Base-by-base conservation (phyloP, 2,329 filamentous ascomycete genomes). In the Colletotrichum sp. region DNA sequence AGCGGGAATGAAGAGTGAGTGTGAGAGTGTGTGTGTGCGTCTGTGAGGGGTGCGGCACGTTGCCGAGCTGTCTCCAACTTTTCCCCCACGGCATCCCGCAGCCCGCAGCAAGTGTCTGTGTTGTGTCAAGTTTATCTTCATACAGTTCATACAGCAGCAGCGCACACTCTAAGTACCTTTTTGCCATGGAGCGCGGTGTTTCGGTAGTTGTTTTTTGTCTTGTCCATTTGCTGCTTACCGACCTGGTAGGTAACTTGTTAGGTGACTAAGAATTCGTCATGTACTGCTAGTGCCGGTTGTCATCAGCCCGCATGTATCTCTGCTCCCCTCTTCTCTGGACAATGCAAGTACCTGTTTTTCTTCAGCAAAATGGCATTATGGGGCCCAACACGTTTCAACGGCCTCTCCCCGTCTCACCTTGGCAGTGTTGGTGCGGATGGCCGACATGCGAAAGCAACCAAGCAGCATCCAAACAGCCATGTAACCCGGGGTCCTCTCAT, bases 11-110 rank as follows among this genome's bases (percentile, higher is more conserved):
- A 52, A 22, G 49, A 49, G 19, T 68, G 49, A 36, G 49, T 30
- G 29, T 36, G 44, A 34, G 65, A 22, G 65, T 1, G 44, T 3
- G 44, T n/a, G 19, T 22, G 44, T 34, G n/a, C 13, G 49, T 57
- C 34, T 13, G 57, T 62, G 65, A 55, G 55, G 52, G n/a, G 36
- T 32, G 29, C 73, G 64, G 73, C 73, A 76, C 73, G 55, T 49
- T 69, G 73, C 73, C 73, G 73, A 76, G 57, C 27, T 52, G 22
- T 62, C 72, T 72, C 69, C 72, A 71, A 71, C 61, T 71, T 22
- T 27, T 49, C 36, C 57, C 32, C 68, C 67, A 19, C 68, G 65
- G 71, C 59, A 70, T 32, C 59, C 65, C 22, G 61, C 61, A 66
- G 72, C 34, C 44, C 44, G 44, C 44, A 52, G 44, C 44, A 52